Evolutionary conservation across 371 early-diverging fungal species (phyloP).

Genomic region (Mucor saturninus): DNA sequence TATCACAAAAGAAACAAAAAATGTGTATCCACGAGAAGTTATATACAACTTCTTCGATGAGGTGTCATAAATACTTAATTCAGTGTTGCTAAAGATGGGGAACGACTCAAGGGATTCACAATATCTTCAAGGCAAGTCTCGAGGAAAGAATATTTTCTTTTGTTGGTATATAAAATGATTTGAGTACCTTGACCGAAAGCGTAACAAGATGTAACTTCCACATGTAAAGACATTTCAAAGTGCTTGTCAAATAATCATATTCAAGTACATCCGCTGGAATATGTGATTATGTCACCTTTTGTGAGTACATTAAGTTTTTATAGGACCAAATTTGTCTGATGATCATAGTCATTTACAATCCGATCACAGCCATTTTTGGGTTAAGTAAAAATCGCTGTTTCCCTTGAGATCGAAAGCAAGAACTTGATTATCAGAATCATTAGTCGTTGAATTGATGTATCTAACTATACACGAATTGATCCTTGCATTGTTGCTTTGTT

Average conservation of each 20-base stretch:
- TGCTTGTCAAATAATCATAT: constrained; percentile 13
- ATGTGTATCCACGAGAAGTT: too few relatives aligned
- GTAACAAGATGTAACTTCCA: constrained; percentile 14
- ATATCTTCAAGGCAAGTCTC: constrained; percentile 16
- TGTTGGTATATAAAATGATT: constrained; percentile 18
- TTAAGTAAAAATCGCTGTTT: constrained; percentile 20
- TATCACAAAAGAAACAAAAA: too few relatives aligned
- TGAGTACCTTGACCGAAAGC: constrained; percentile 10
- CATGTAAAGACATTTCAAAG: constrained; percentile 16
- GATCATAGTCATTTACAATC: too few relatives aligned
- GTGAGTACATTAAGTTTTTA: constrained; percentile 18
- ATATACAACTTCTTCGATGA: constrained; percentile 3
- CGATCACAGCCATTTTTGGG: background rate
- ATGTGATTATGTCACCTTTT: constrained; percentile 10
- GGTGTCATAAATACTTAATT: constrained; percentile 17
- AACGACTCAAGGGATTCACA: constrained; percentile 1
- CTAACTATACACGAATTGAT: constrained; percentile 21
- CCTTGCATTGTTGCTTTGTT: constrained; percentile 25
- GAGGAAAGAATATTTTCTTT: constrained; percentile 19
- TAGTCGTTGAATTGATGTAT: constrained; percentile 16
- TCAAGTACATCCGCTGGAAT: constrained; percentile 18
- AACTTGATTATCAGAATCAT: constrained; percentile 15
- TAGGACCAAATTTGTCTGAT: constrained; percentile 10
- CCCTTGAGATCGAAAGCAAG: constrained; percentile 20
- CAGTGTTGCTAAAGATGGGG: constrained; percentile 15